Conservation (phyloP, 306 rosid genomes). For the Quercus wislizeni region DNA sequence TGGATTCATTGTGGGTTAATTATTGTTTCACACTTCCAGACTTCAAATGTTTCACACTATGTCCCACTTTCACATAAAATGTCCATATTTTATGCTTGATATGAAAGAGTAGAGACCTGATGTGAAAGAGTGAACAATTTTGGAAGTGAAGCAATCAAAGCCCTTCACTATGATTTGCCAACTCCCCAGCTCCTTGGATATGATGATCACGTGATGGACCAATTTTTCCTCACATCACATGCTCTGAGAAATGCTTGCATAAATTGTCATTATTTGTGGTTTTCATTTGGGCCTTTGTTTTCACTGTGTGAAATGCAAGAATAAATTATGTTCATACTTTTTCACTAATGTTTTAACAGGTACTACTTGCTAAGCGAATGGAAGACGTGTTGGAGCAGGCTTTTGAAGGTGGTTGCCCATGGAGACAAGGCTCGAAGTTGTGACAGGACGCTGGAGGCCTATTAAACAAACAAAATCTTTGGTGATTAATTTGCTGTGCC, state of each 20-base stretch:
- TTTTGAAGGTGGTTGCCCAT: slow-evolving; percentile 79
- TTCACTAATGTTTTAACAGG: slow-evolving; percentile 29
- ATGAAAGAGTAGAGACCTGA: no score
- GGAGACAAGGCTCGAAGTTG: slow-evolving; percentile 73
- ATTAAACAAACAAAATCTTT: not conserved
- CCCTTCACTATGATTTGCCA: not conserved
- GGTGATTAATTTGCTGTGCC: not conserved
- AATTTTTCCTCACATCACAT: not conserved
- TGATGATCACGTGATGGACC: not conserved
- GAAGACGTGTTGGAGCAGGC: slow-evolving; percentile 83
- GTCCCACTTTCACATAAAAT: no score
- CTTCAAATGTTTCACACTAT: no score
- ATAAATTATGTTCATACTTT: not conserved
- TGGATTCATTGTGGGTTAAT: no score
- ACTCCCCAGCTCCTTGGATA: not conserved
- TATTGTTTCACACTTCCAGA: no score
- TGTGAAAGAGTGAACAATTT: no score
- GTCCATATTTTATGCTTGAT: no score
- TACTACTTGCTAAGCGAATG: slow-evolving; percentile 69
- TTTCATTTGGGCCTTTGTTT: slow-evolving; percentile 6
- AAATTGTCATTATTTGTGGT: not conserved
- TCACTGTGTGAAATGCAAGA: not conserved
- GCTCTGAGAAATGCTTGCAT: not conserved
- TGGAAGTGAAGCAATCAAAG: no score
- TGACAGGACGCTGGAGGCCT: slow-evolving; percentile 32